Conservation (phyloP, 805 yeast species). For the Candida saitoana region DNA sequence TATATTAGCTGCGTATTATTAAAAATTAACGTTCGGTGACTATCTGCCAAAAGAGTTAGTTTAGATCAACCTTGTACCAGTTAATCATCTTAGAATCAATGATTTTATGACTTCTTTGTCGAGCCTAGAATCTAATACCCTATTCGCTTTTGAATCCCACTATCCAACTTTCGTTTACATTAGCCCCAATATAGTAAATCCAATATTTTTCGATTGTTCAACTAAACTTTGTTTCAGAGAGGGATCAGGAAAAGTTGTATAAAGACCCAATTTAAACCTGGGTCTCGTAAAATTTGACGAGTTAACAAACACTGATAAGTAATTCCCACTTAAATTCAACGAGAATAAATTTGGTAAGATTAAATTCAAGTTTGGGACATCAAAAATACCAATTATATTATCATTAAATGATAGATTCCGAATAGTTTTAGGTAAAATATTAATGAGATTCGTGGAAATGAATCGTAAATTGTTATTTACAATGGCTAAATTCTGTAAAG, state of each 20-base stretch:
- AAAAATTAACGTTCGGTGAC: too few relatives aligned
- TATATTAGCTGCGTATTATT: neutral
- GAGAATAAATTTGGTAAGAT: slow-evolving; percentile 17
- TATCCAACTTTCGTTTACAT: neutral
- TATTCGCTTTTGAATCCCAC: too few relatives aligned
- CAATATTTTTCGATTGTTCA: neutral
- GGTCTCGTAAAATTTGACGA: slow-evolving; percentile 11
- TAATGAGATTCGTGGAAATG: slow-evolving; percentile 17
- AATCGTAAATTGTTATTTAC: slow-evolving; percentile 21
- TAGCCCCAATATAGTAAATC: neutral
- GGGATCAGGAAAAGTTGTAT: neutral
- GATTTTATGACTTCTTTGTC: too few relatives aligned
- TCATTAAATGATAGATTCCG: slow-evolving; percentile 15
- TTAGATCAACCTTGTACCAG: too few relatives aligned
- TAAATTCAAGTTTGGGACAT: slow-evolving; percentile 6
- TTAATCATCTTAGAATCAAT: too few relatives aligned
- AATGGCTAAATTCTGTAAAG: slow-evolving; percentile 19
- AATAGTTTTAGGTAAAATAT: slow-evolving; percentile 24
- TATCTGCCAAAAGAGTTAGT: too few relatives aligned
- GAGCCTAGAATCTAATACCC: too few relatives aligned
- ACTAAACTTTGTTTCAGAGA: neutral
- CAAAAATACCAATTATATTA: slow-evolving; percentile 9
- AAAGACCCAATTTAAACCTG: slow-evolving; percentile 6
- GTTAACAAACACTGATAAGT: slow-evolving; percentile 11
- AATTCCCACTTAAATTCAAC: slow-evolving; percentile 15